These are phyloP conservation scores for Psophocarpus tetragonolobus DNA, from an alignment of 306 rosid genomes.

Conservation along the genomic window DNA sequence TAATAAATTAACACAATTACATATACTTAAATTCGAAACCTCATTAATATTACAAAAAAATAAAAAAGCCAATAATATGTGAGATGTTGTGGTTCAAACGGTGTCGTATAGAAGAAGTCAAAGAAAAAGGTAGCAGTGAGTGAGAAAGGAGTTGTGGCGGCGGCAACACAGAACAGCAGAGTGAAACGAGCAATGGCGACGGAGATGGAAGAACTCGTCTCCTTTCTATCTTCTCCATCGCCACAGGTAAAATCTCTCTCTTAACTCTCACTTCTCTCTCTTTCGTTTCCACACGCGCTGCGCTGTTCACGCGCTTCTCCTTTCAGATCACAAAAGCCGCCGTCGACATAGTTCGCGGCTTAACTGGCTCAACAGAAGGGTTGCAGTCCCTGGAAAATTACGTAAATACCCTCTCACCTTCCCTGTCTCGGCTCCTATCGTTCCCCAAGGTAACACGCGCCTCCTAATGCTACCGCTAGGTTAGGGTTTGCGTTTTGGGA, in stretches of 20 bases:
- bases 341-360: slow-evolving; percentile 85
- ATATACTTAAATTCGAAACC: too few relatives aligned
- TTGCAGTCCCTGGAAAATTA: slow-evolving; percentile 66
- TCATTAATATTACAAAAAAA: neutral
- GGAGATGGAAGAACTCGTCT: slow-evolving; percentile 83
- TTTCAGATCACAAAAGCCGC: slow-evolving; percentile 71
- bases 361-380: slow-evolving; percentile 91
- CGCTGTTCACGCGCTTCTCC: neutral
- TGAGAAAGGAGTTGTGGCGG: neutral
- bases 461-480: neutral
- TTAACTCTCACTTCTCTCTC: neutral
- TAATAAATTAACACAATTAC: too few relatives aligned
- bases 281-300: neutral
- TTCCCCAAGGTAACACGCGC: slow-evolving; percentile 50
- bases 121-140: neutral
- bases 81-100: too few relatives aligned
- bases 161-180: neutral
- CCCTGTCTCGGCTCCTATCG: slow-evolving; percentile 64
- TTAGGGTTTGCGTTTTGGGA: neutral
- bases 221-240: slow-evolving; percentile 75
- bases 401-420: slow-evolving; percentile 48
- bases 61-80: too few relatives aligned
- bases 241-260: slow-evolving; percentile 53
- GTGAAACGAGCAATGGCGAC: slow-evolving; percentile 58
- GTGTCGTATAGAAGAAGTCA: neutral